Percentiles rank a stretch among this genome's conserved stretches.
Evolutionary conservation across 345 rosid species (phyloP).

Genomic region (Geranium rotundifolium): DNA sequence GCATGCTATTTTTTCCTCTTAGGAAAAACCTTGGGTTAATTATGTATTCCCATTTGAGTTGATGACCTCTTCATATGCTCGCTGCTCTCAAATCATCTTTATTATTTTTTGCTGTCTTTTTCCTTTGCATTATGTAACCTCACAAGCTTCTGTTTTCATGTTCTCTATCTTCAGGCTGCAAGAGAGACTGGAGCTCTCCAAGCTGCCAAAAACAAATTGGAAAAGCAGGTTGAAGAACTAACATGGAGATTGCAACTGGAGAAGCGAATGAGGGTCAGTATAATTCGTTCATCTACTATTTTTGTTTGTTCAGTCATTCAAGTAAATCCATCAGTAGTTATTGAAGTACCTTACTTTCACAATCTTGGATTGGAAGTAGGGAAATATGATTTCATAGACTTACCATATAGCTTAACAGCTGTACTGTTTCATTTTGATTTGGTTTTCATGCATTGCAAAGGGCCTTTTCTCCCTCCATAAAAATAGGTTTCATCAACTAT

Average conservation of each 20-base stretch:
- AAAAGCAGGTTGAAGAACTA: conserved; percentile 96
- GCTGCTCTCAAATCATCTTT: too few relatives aligned
- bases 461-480: neutral
- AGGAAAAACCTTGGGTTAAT: too few relatives aligned
- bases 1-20: too few relatives aligned
- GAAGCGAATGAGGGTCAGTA: conserved; percentile 86
- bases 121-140: neutral
- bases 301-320: neutral
- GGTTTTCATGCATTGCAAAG: too few relatives aligned
- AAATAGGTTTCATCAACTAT: neutral
- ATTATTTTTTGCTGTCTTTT: neutral
- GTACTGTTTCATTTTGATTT: too few relatives aligned
- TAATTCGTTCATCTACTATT: conserved; percentile 5
- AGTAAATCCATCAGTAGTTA: neutral
- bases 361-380: neutral
- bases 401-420: too few relatives aligned
- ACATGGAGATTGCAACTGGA: conserved; percentile 97
- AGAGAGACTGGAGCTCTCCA: conserved; percentile 99
- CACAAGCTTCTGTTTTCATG: conserved; percentile 4
- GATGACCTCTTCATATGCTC: too few relatives aligned
- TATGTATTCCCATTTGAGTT: too few relatives aligned
- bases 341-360: neutral
- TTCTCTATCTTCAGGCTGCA: conserved; percentile 58
- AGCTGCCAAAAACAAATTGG: conserved; percentile 94
- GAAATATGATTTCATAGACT: too few relatives aligned